Conservation (phyloP, 257 asterid species). For the Salvia hispanica region DNA sequence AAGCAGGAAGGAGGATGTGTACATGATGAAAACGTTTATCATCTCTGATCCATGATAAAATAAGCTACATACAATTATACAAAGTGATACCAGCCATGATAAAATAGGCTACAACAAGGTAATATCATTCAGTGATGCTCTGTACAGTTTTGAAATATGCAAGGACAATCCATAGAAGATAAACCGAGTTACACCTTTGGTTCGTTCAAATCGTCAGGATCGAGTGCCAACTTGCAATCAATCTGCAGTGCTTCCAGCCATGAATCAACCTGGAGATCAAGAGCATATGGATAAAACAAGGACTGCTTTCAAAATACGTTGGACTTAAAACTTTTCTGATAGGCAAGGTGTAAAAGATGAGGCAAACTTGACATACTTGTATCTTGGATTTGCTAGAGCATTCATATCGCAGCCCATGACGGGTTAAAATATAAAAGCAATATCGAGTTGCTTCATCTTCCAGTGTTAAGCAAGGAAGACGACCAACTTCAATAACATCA, state of each 20-base stretch:
- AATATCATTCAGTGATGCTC: constrained; percentile 6
- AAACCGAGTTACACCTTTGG: constrained; percentile 26
- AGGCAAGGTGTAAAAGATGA: not conserved
- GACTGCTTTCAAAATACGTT: constrained; percentile 1
- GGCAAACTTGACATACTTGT: constrained; percentile 51
- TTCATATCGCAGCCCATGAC: constrained; percentile 86
- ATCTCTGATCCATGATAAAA: not conserved
- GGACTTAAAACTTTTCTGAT: not conserved
- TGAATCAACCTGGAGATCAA: constrained; percentile 62
- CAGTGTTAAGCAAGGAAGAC: constrained; percentile 59
- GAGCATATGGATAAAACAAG: not conserved
- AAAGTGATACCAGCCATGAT: constrained; percentile 14
- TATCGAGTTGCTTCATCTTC: constrained; percentile 67
- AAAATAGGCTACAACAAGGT: constrained; percentile 20
- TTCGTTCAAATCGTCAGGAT: constrained; percentile 32
- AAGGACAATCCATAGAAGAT: constrained; percentile 3
- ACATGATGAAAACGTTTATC: constrained; percentile 25
- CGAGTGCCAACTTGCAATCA: constrained; percentile 49
- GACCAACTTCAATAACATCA: constrained; percentile 78
- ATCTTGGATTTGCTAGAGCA: constrained; percentile 80
- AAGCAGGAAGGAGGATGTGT: constrained; percentile 26
- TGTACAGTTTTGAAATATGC: constrained; percentile 8
- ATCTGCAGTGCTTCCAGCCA: constrained; percentile 66
- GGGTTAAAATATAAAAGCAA: constrained; percentile 79
- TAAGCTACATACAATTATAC: not conserved